Evolutionary conservation across 1,284 basidiomycete genomes (phyloP).

Genomic region (Ganoderma meredithae): DNA sequence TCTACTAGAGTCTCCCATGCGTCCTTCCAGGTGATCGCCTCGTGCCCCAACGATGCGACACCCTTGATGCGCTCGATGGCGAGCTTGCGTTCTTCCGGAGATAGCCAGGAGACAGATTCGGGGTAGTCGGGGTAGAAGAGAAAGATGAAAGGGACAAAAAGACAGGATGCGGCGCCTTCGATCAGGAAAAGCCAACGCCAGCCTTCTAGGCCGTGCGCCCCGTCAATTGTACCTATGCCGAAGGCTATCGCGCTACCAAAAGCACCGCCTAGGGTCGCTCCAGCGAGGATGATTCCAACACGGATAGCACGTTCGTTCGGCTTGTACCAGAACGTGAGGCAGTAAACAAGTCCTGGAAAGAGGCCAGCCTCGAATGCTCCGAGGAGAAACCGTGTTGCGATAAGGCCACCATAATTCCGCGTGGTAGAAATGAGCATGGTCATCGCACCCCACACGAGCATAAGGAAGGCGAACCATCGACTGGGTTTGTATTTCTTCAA

Average conservation of each 20-base stretch:
- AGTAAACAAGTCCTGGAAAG: conserved; percentile 64
- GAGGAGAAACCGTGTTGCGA: conserved; percentile 62
- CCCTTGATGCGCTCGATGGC: conserved; percentile 40
- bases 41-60: conserved; percentile 40
- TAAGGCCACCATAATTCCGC: conserved; percentile 43
- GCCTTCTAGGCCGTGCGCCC: conserved; percentile 40
- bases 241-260: conserved; percentile 53
- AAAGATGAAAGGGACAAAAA: conserved; percentile 46
- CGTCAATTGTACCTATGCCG: conserved; percentile 46
- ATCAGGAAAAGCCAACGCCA: conserved; percentile 56
- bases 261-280: conserved; percentile 50
- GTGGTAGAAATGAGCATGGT: conserved; percentile 44
- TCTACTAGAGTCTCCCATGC: conserved; percentile 40
- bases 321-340: conserved; percentile 51
- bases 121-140: conserved; percentile 54
- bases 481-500: conserved; percentile 51
- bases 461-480: conserved; percentile 46
- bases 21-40: conserved; percentile 39
- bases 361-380: conserved; percentile 72
- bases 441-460: conserved; percentile 50
- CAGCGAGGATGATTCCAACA: conserved; percentile 46
- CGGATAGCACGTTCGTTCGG: conserved; percentile 50
- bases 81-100: conserved; percentile 42
- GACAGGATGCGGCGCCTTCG: conserved; percentile 53
- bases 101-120: conserved; percentile 51